Evolutionary conservation across 192 early-diverging fungal genomes (phyloP).

Genomic region (Mortierella alpina): DNA sequence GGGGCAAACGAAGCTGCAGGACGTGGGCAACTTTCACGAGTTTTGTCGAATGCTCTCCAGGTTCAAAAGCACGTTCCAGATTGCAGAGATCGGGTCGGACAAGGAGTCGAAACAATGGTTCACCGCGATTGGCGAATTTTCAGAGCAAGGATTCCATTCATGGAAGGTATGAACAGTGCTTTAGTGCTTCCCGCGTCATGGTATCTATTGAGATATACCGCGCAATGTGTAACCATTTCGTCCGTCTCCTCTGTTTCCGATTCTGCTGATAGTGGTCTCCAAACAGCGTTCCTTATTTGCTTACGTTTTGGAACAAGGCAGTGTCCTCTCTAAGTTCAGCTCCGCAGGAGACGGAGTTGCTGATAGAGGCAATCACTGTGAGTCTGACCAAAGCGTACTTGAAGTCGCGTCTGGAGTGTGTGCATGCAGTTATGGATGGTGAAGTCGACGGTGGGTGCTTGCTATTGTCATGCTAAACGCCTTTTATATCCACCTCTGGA

Average conservation of each 20-base stretch:
- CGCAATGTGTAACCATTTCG: neutral
- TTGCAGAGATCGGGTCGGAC: slow-evolving; percentile 79
- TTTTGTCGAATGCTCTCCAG: slow-evolving; percentile 85
- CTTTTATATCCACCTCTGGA: too few relatives aligned
- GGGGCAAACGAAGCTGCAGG: slow-evolving; percentile 66
- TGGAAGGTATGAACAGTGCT: slow-evolving; percentile 61
- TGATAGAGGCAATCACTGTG: slow-evolving; percentile 26
- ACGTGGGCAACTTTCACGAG: slow-evolving; percentile 86
- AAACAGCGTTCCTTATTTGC: slow-evolving; percentile 77
- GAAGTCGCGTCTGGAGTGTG: slow-evolving; percentile 61
- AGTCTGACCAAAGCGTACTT: slow-evolving; percentile 61
- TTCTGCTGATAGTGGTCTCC: slow-evolving; percentile 69
- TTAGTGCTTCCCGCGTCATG: neutral
- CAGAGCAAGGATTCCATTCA: slow-evolving; percentile 69
- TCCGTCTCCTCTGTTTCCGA: neutral
- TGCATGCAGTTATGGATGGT: slow-evolving; percentile 61
- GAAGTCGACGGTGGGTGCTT: slow-evolving; percentile 60
- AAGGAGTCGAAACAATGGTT: slow-evolving; percentile 73
- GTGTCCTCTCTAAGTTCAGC: slow-evolving; percentile 55
- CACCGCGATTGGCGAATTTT: slow-evolving; percentile 70
- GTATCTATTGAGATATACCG: neutral
- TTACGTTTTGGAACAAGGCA: slow-evolving; percentile 92
- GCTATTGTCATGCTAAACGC: neutral
- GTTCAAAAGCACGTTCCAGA: slow-evolving; percentile 83
- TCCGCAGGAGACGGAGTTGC: slow-evolving; percentile 11